Evolutionary conservation across 2,329 filamentous ascomycete species (phyloP).

Genomic region (Herpotrichia juniperi): DNA sequence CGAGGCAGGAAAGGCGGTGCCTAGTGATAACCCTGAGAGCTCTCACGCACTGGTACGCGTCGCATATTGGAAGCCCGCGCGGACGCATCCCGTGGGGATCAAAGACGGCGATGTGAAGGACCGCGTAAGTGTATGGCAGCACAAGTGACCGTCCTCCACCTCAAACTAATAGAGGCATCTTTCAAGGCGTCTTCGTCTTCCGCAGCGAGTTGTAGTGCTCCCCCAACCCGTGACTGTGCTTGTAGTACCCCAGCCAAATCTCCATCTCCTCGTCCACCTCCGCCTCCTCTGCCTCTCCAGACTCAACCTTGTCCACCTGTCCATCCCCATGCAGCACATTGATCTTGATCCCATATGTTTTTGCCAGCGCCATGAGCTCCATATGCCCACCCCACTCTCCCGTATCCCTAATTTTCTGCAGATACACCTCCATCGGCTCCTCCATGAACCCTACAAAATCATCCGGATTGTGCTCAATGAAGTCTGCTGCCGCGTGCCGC

Average conservation of each 20-base stretch:
- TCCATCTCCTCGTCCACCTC: conserved; percentile 57
- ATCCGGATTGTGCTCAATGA: conserved; percentile 74
- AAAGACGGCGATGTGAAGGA: conserved; percentile 57
- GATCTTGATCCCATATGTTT: conserved; percentile 79
- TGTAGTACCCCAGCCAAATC: conserved; percentile 94
- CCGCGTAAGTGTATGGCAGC: conserved; percentile 57
- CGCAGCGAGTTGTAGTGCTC: conserved; percentile 95
- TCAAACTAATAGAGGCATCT: background rate
- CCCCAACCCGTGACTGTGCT: conserved; percentile 89
- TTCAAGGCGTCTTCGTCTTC: conserved; percentile 42
- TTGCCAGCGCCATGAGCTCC: conserved; percentile 84
- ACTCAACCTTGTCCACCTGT: conserved; percentile 74
- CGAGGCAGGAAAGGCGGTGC: conserved; percentile 57
- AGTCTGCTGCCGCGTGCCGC: conserved; percentile 74
- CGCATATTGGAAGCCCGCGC: conserved; percentile 61
- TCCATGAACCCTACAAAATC: conserved; percentile 90
- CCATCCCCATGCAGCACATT: conserved; percentile 84
- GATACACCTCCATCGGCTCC: conserved; percentile 75
- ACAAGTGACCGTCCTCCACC: conserved; percentile 20
- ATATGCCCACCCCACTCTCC: conserved; percentile 96
- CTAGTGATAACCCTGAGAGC: conserved; percentile 52
- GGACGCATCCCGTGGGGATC: conserved; percentile 59
- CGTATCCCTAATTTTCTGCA: conserved; percentile 78
- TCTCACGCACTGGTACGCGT: conserved; percentile 51
- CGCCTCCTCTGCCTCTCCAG: conserved; percentile 47